Base-by-base conservation (phyloP, 768 basidiomycete genomes). In the Suillus clintonianus region DNA sequence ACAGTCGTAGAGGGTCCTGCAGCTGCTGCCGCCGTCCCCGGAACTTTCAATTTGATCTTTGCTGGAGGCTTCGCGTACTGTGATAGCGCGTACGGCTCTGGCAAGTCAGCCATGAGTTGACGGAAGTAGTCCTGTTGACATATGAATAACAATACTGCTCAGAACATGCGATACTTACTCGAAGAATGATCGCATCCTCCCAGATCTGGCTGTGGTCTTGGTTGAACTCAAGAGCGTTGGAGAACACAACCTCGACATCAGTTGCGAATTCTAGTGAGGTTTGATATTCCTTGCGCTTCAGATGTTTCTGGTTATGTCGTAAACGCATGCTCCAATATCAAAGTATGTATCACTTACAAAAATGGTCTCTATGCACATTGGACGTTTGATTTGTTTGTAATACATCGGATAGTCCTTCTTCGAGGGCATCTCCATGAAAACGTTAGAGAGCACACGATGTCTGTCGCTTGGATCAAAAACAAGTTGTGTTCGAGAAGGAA, bases 231-330 rank as follows among this genome's bases (percentile, higher is more conserved):
- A 93, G 81, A 11, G 95, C 96, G 72, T 98, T 98, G 8, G 87
- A 85, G 77, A 95, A 97, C 30, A 98, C 90, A 47, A 95, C 83
- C 69, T 95, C 93, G 15, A 96, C 90, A 64, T 98, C 96, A 10
- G 85, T 86, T 50, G 90, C 89, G 70, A 96, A 97, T 30, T 90
- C 89, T 5, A 83, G 80, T 6, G 85, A 78, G 2, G 81, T 84
- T 24, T 72, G 70, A 72, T 97, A 98, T 67, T 91, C 89, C 72
- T 94, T 91, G 62, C 86, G 86, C 71, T 92, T 89, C 66, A 97
- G 79, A 56, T 85, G 86, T 85, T 88, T 89, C 95, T 98, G 68
- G 34, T 37, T 22, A 30, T 17, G 67, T 30, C 6, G 60, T 66
- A 34, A 22, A 65, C 48, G 19, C 9, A 10, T 36, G 17, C 10